A percentile compares a stretch with the other conserved stretches of the same genome.
Evolutionary conservation across 2,329 filamentous ascomycete genomes (phyloP).

Genomic region (Teratosphaeria destructans): DNA sequence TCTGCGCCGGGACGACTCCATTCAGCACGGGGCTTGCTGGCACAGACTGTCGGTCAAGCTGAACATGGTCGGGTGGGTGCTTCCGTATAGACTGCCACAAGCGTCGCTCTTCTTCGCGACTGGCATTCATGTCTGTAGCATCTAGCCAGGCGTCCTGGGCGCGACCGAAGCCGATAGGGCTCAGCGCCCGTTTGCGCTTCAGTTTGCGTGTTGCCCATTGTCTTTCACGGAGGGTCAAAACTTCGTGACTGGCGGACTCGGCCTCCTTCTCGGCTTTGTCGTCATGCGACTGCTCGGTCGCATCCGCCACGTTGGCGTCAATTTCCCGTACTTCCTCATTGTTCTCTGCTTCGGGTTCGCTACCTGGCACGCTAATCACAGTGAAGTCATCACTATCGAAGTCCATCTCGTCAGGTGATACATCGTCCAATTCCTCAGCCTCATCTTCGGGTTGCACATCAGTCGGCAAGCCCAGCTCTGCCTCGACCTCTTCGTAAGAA

Average conservation of each 20-base stretch:
- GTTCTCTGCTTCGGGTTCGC: not conserved
- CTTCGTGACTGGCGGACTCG: not conserved
- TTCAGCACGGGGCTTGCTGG: slow-evolving; percentile 2
- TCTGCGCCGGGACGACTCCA: slow-evolving; percentile 16
- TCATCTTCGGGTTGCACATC: not conserved
- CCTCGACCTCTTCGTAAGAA: slow-evolving; percentile 34
- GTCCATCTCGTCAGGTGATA: slow-evolving; percentile 35
- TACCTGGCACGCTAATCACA: slow-evolving; percentile 3
- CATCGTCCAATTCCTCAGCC: slow-evolving; percentile 2
- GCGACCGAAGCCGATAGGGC: slow-evolving; percentile 7
- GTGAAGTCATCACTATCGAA: slow-evolving; percentile 15
- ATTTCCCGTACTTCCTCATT: not conserved
- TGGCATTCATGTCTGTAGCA: slow-evolving; percentile 36
- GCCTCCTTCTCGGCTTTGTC: not conserved
- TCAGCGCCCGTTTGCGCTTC: slow-evolving; percentile 13
- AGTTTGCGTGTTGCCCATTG: not conserved
- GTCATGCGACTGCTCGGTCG: not conserved
- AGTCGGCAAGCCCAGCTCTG: slow-evolving; percentile 22
- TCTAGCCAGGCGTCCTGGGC: slow-evolving; percentile 37
- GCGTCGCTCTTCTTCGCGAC: slow-evolving; percentile 34
- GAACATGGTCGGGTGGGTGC: slow-evolving; percentile 10
- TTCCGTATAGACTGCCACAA: slow-evolving; percentile 36
- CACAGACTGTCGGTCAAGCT: slow-evolving; percentile 1
- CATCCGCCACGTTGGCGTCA: not conserved
- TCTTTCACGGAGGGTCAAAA: not conserved